phyloP scores from a whole-genome alignment of 2,329 filamentous ascomycete genomes.

The Botrytis porri region DNA sequence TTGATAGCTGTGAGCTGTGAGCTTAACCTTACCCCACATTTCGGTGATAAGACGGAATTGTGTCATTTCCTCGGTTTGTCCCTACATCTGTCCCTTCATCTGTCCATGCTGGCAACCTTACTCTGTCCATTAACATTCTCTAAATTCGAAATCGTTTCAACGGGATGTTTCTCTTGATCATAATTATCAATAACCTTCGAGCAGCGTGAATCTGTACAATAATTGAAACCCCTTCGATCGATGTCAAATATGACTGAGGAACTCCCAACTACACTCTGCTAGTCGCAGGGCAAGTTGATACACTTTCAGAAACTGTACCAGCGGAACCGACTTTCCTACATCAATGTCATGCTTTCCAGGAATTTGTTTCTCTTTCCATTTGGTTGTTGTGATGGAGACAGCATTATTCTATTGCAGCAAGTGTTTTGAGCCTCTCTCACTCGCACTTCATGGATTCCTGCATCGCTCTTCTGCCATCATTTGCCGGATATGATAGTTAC shows the following conservation, averaged over 20 bases:
- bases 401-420: neutral
- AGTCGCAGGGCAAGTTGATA: neutral
- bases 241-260: neutral
- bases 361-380: neutral
- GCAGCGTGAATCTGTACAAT: neutral
- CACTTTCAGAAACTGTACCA: neutral
- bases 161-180: neutral
- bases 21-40: constrained; percentile 16
- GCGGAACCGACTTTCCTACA: neutral
- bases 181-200: neutral
- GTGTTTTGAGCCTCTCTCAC: neutral
- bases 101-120: neutral
- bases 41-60: constrained; percentile 15
- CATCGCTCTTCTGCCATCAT: neutral
- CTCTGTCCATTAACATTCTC: neutral
- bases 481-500: neutral
- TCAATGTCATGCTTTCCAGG: neutral
- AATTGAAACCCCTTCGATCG: neutral
- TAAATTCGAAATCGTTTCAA: neutral
- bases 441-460: neutral
- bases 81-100: neutral
- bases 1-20: no score
- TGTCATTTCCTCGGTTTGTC: constrained; percentile 1
- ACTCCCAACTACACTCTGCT: neutral
- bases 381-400: no score